Conservation (phyloP, 1,284 basidiomycete genomes). For the Ceratobasidium papillatum region DNA sequence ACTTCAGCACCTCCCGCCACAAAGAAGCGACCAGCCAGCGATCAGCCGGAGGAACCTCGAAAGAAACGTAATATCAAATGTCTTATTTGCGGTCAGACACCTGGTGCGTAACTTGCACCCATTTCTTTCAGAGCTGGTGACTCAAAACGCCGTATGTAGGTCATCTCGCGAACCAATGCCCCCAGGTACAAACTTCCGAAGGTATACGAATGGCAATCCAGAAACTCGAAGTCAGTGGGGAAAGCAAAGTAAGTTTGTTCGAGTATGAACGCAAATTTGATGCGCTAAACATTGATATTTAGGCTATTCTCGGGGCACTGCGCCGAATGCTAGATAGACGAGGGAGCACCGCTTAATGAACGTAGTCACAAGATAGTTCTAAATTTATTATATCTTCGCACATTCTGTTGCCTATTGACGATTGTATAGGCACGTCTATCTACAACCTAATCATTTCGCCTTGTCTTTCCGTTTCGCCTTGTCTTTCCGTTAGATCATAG, state of each 20-base stretch:
- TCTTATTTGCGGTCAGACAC: slow-evolving; percentile 17
- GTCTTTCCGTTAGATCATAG: neutral
- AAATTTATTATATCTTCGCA: neutral
- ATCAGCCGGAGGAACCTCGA: slow-evolving; percentile 13
- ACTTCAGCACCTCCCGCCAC: neutral
- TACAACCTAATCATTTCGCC: neutral
- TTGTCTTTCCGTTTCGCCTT: neutral
- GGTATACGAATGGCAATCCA: slow-evolving; percentile 8
- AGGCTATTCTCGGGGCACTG: neutral
- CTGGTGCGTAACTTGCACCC: neutral
- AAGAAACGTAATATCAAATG: slow-evolving; percentile 23
- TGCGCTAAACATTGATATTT: neutral
- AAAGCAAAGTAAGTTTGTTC: neutral
- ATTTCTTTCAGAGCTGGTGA: neutral
- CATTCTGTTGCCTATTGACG: neutral
- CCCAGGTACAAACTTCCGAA: slow-evolving; percentile 3
- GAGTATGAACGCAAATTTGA: neutral
- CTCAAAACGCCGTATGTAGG: neutral
- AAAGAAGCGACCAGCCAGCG: slow-evolving; percentile 16
- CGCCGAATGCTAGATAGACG: slow-evolving; percentile 14
- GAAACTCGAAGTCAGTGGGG: neutral
- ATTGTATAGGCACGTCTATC: neutral
- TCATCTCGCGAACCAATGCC: slow-evolving; percentile 14
- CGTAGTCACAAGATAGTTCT: neutral
- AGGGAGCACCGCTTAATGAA: neutral